Base-by-base conservation (phyloP, 805 yeast genomes). In the Vanderwaltozyma tropicalis region DNA sequence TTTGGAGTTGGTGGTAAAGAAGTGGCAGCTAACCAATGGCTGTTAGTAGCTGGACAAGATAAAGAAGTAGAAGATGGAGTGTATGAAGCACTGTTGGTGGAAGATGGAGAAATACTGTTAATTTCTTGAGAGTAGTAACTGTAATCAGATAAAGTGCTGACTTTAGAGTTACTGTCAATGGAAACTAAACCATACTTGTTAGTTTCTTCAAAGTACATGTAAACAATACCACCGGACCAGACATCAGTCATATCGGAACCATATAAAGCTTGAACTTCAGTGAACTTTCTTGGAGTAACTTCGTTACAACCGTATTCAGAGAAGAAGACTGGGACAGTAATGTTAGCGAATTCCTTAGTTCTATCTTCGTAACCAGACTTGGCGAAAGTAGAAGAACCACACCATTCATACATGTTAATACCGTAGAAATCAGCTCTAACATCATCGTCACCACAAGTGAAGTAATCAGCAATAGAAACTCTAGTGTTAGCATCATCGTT, bases 141-240 rank as follows among this genome's bases (percentile, higher is more conserved):
- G 66, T 67, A 82, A 62, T 81, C 89, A 33, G 60, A 61, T 63
- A 78, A 63, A 40, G 89, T 80, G 36, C 66, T 59, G 42, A 78
- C 80, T 3, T 18, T 19, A n/a, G 59, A 42, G 47, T 57, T 59
- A 45, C 63, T 64, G 37, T 61, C 63, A 44, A 76, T 61, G 38
- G 73, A 46, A 38, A 81, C 88, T 55, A 81, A 70, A 66, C 94
- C 89, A 55, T 80, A 81, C 51, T 80, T 61, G 65, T 81, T 81
- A 39, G 64, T 66, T 67, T 82, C 89, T 66, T 82, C 71, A 64
- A 75, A 82, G 66, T 81, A 82, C 88, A 81, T 76, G 68, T 80
- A 82, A 39, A 81, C 89, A 55, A 82, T 81, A 73, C 89, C 94
- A 66, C 94, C 89, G 35, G 89, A 81, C 92, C 89, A 82, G 43